Evolutionary conservation across 164 flowering plant genomes (phyloP), one percentile per base, ranked within the genome.

Genomic region (Houttuynia cordata): DNA sequence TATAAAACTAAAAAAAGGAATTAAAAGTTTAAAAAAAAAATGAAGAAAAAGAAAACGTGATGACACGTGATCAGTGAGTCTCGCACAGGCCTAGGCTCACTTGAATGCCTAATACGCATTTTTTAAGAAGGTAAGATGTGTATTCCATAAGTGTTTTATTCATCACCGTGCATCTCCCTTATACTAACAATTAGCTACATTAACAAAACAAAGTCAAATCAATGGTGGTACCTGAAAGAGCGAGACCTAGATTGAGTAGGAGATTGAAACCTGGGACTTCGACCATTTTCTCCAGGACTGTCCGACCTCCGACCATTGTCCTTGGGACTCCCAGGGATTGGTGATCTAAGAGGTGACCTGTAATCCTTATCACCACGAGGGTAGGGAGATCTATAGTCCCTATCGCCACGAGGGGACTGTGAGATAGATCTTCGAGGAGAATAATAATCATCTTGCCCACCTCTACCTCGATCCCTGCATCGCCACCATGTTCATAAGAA

Each of bases 391-490:
- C 57, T 24, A 10, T 24, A 23, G 13, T 15, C 24, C 61, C 59
- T 70, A 14, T 60, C 73, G 59, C 60, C 64, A 52, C 59, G 62
- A 1, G 73, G 75, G 30, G 78, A 70, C 54, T 61, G 70, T 25
- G 77, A 71, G 25, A 72, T 53, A 45, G 81, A 74, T 34, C 79
- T 65, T 45, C 53, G n/a, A 14, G 76, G 80, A 1, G 89, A 81
- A 55, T 58, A 63, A 76, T 71, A 58, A 42, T 73, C 79, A 50
- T 74, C 69, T 67, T 77, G 71, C 13, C 51, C 67, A 47, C 71
- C 64, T 62, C 62, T 76, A 54, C 60, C 80, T 73, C 79, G 80
- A 57, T 61, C 70, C 58, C 85, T 73, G 63, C 54, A 66, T 56
- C 59, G 25, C 39, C 20, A 12, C 23, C 25, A 37, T 51, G 58